Percentiles rank a stretch among this genome's conserved stretches.
phyloP scores from a whole-genome alignment of 331 rosid species.

The Saraca asoca region DNA sequence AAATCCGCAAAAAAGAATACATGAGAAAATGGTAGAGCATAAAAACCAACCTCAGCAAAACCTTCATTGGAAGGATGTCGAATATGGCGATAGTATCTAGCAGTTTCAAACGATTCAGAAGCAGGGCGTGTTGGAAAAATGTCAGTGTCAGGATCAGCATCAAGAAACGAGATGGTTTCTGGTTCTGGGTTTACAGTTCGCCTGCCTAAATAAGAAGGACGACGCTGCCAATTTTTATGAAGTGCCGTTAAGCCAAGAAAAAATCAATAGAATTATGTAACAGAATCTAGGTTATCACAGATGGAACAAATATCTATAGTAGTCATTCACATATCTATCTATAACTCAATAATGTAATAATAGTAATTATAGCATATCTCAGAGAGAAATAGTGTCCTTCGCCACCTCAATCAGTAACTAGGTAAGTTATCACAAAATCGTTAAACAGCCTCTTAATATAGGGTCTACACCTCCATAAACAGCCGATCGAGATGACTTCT shows the following conservation, averaged over 20 bases:
- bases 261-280: too few species aligned
- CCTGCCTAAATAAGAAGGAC: slow-evolving; percentile 64
- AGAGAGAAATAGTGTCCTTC: background rate
- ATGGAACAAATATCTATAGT: too few species aligned
- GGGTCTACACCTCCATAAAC: too few species aligned
- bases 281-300: too few species aligned
- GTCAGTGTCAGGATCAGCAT: slow-evolving; percentile 67
- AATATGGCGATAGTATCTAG: slow-evolving; percentile 61
- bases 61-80: too few species aligned
- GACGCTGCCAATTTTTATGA: slow-evolving; percentile 61
- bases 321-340: background rate
- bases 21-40: slow-evolving; percentile 23
- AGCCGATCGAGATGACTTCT: too few species aligned
- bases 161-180: slow-evolving; percentile 56
- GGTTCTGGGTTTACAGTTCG: slow-evolving; percentile 57
- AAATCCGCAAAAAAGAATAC: background rate
- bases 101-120: slow-evolving; percentile 51
- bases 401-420: slow-evolving; percentile 29
- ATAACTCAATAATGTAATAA: background rate
- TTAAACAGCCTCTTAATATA: too few species aligned
- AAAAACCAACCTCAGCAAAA: slow-evolving; percentile 72
- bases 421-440: background rate
- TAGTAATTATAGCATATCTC: slow-evolving; percentile 5
- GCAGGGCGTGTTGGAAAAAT: slow-evolving; percentile 47
- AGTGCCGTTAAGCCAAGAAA: slow-evolving; percentile 30